Percentiles rank a stretch among this genome's conserved stretches.
Conservation (phyloP, 371 early-diverging fungal genomes). For the Mortierella sp. region DNA sequence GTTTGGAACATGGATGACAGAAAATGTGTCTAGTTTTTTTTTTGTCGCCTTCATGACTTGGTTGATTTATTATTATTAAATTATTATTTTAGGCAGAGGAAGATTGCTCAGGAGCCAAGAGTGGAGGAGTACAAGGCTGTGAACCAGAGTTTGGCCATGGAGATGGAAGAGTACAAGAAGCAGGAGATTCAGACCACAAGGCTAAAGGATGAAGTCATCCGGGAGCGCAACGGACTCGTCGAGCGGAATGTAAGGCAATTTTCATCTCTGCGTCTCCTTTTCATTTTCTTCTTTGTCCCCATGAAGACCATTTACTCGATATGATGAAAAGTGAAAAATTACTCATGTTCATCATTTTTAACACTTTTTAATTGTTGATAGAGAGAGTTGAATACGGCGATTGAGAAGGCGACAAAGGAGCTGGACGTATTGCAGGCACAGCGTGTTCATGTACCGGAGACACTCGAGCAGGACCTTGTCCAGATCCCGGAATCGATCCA, state of each 20-base stretch:
- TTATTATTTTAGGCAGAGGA: conserved; percentile 24
- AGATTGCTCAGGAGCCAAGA: conserved; percentile 29
- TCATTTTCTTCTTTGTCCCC: too few relatives aligned
- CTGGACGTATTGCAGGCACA: conserved; percentile 24
- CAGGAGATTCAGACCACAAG: conserved; percentile 20
- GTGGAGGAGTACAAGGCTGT: conserved; percentile 33
- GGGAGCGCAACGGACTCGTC: conserved; percentile 20
- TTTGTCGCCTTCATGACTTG: neutral
- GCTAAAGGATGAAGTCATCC: conserved; percentile 28
- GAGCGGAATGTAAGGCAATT: conserved; percentile 14
- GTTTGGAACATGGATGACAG: too few relatives aligned
- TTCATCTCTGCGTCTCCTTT: too few relatives aligned
- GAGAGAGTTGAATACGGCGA: conserved; percentile 23
- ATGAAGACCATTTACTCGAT: too few relatives aligned
- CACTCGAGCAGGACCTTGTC: conserved; percentile 39
- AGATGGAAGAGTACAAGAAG: conserved; percentile 34
- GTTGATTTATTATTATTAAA: neutral
- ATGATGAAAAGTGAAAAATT: too few relatives aligned
- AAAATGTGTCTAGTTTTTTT: neutral
- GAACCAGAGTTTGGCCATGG: conserved; percentile 26
- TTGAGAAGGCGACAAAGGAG: conserved; percentile 33
- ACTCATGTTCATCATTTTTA: conserved; percentile 23
- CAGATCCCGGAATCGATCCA: conserved; percentile 33
- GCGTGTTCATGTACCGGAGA: conserved; percentile 44
- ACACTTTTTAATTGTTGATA: conserved; percentile 15